Percentiles rank a stretch among this genome's conserved stretches.
These are phyloP conservation scores for Domatiomyces globalis DNA, from an alignment of 2,329 filamentous ascomycete genomes.

Conservation along the genomic window DNA sequence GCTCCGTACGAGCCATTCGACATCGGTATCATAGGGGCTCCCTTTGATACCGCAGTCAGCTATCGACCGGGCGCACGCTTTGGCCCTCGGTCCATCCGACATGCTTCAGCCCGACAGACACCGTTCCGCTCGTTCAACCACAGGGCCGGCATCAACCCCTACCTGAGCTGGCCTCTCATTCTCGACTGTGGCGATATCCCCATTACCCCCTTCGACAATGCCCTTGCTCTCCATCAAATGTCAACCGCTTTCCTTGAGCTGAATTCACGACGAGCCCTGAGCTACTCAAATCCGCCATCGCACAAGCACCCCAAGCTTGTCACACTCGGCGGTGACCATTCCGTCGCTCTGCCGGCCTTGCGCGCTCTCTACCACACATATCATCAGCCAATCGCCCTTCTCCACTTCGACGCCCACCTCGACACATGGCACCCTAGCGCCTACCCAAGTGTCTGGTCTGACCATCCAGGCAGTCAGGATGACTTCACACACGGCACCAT, in stretches of 20 bases:
- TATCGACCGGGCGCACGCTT: conserved; percentile 65
- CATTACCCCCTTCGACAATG: conserved; percentile 74
- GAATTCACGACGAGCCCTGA: conserved; percentile 29
- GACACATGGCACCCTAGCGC: conserved; percentile 72
- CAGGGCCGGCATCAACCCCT: conserved; percentile 70
- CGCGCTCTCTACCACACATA: conserved; percentile 50
- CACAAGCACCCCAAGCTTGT: conserved; percentile 40
- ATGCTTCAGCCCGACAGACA: conserved; percentile 68
- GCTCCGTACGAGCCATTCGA: conserved; percentile 50
- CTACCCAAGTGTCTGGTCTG: conserved; percentile 62
- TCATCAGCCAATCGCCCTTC: conserved; percentile 49
- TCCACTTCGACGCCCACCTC: conserved; percentile 67
- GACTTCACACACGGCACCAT: conserved; percentile 81
- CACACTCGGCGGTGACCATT: conserved; percentile 61
- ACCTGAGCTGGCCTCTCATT: conserved; percentile 61
- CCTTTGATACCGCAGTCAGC: conserved; percentile 59
- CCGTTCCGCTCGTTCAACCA: conserved; percentile 70
- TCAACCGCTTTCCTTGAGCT: conserved; percentile 64
- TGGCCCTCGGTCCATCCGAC: conserved; percentile 73
- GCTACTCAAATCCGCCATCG: conserved; percentile 21
- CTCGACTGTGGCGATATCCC: conserved; percentile 88
- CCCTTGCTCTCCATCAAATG: conserved; percentile 69
- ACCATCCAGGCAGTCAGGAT: conserved; percentile 39
- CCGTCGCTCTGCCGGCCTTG: conserved; percentile 54
- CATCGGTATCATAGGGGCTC: conserved; percentile 57